Evolutionary conservation across 805 yeast genomes (phyloP).

Genomic region (Scheffersomyces stipitis): DNA sequence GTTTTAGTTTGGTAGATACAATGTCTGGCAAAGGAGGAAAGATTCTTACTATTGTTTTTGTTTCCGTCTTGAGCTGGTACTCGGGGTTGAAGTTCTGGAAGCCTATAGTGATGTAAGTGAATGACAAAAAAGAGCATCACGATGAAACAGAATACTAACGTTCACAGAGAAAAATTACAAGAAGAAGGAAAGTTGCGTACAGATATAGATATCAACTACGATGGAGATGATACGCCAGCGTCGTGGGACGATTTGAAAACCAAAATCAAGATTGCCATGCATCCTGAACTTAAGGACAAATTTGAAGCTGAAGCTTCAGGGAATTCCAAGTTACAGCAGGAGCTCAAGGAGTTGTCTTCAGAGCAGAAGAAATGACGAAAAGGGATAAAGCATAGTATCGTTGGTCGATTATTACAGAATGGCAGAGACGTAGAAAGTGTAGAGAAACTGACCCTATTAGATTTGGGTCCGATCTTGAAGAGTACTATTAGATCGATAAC

Average conservation of each 20-base stretch:
- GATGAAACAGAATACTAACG: conserved; percentile 5
- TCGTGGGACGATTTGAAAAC: conserved; percentile 40
- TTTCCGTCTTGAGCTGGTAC: conserved; percentile 38
- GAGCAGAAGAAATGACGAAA: no score
- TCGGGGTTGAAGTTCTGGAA: conserved; percentile 68
- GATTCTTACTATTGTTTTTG: conserved; percentile 21
- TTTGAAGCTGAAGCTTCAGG: conserved; percentile 4
- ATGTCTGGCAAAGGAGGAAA: conserved; percentile 24
- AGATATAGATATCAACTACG: conserved; percentile 57
- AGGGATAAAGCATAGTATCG: no score
- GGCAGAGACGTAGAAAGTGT: no score
- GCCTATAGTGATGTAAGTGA: conserved; percentile 65
- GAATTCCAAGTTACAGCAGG: neutral
- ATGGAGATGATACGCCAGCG: conserved; percentile 30
- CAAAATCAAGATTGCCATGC: conserved; percentile 28
- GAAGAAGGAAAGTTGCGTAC: conserved; percentile 64
- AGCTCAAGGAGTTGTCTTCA: neutral
- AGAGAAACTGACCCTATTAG: no score
- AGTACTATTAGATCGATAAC: no score
- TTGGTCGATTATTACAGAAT: no score
- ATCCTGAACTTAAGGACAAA: conserved; percentile 20
- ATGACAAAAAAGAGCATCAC: neutral
- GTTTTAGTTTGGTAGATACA: neutral
- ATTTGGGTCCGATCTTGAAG: no score
- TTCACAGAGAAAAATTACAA: conserved; percentile 53